Conservation (phyloP, 2,329 filamentous ascomycete species). For the Pleoardoris graminearum region DNA sequence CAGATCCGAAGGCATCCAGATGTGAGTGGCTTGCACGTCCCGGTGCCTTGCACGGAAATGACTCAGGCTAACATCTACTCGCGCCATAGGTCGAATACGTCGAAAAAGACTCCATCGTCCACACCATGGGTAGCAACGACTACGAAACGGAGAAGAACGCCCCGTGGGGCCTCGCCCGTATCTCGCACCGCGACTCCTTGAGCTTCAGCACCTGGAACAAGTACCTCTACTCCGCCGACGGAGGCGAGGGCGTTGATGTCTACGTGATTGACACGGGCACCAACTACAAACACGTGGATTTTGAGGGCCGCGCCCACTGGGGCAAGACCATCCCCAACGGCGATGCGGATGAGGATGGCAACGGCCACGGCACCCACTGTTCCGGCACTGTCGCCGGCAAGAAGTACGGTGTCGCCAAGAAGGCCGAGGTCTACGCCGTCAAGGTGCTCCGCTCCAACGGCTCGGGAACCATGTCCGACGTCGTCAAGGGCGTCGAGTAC, state of each 20-base stretch:
- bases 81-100: conserved; percentile 85
- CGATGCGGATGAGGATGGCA: conserved; percentile 89
- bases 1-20: conserved; percentile 92
- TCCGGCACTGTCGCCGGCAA: conserved; percentile 96
- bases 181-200: conserved; percentile 88
- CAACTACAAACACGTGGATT: conserved; percentile 92
- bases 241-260: conserved; percentile 96
- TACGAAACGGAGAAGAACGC: conserved; percentile 81
- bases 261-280: conserved; percentile 99
- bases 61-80: conserved; percentile 26
- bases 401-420: conserved; percentile 99
- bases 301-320: conserved; percentile 93
- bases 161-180: conserved; percentile 98
- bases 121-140: conserved; percentile 65
- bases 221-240: conserved; percentile 88
- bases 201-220: conserved; percentile 96
- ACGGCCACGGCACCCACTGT: conserved; percentile 98
- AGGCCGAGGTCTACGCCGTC: conserved; percentile 94
- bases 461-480: conserved; percentile 97
- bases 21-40: conserved; percentile 65
- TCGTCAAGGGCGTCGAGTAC: conserved; percentile 97
- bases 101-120: conserved; percentile 91
- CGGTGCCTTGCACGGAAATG: conserved; percentile 19
- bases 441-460: conserved; percentile 98
- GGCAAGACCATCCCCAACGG: conserved; percentile 90